phyloP scores from a whole-genome alignment of 1,284 basidiomycete species.

The Leccinum ambiguum region DNA sequence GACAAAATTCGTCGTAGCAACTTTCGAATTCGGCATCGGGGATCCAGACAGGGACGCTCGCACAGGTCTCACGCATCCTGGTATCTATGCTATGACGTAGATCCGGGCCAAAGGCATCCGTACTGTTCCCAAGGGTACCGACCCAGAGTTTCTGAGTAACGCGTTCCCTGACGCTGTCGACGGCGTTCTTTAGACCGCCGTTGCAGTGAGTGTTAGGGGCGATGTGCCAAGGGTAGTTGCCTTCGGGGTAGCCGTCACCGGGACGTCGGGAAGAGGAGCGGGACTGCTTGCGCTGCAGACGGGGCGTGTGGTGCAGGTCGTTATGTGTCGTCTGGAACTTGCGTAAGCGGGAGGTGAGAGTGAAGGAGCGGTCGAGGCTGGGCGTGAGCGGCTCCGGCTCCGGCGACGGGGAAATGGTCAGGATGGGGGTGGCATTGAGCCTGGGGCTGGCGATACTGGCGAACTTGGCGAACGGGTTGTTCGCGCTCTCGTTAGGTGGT shows the following conservation, averaged over 20 bases:
- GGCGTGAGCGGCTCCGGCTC: conserved; percentile 25
- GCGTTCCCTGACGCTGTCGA: conserved; percentile 61
- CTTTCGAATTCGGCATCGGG: conserved; percentile 72
- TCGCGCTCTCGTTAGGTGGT: conserved; percentile 37
- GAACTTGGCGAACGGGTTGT: conserved; percentile 43
- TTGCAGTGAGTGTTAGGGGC: conserved; percentile 75
- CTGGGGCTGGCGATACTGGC: conserved; percentile 26
- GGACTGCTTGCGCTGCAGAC: conserved; percentile 46
- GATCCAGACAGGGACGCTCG: conserved; percentile 79
- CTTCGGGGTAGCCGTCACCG: conserved; percentile 22
- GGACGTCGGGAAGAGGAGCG: conserved; percentile 49
- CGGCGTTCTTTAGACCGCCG: conserved; percentile 78
- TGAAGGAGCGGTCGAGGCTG: conserved; percentile 27
- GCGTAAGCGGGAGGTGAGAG: conserved; percentile 25
- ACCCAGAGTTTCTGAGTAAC: conserved; percentile 67
- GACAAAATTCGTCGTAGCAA: conserved; percentile 87
- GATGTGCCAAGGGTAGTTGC: conserved; percentile 47
- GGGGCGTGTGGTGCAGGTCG: conserved; percentile 34
- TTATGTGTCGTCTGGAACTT: conserved; percentile 42
- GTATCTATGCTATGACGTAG: conserved; percentile 60
- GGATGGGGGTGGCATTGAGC: conserved; percentile 9
- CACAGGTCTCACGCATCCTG: conserved; percentile 55
- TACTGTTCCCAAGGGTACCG: conserved; percentile 74
- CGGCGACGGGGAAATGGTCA: conserved; percentile 15
- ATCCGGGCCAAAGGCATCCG: conserved; percentile 58